Conservation (phyloP, 2,329 filamentous ascomycete genomes). For the Fusarium sp. region DNA sequence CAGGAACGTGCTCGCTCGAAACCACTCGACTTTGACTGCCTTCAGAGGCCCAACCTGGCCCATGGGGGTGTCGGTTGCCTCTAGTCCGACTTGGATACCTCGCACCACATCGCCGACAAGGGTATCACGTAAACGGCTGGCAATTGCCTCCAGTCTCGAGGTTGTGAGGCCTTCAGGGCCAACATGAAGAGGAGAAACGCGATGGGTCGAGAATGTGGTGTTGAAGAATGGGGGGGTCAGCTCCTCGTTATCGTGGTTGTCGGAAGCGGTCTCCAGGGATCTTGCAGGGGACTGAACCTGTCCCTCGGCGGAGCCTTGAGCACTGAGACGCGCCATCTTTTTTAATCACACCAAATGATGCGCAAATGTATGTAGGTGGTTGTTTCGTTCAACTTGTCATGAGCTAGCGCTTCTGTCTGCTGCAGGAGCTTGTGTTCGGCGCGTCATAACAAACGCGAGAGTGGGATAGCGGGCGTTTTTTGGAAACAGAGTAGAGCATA, state of each 20-base stretch:
- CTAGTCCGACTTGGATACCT: constrained; percentile 62
- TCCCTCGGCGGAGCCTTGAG: constrained; percentile 28
- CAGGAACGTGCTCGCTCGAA: constrained; percentile 47
- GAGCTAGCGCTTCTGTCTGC: background rate
- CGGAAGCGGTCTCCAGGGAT: constrained; percentile 22
- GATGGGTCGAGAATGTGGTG: constrained; percentile 65
- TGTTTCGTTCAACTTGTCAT: background rate
- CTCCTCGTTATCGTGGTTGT: constrained; percentile 16
- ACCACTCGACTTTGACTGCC: constrained; percentile 58
- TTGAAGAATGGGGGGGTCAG: constrained; percentile 60
- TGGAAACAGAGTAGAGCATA: background rate
- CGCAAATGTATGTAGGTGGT: background rate
- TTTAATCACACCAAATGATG: background rate
- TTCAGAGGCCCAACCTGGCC: constrained; percentile 55
- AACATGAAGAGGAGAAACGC: constrained; percentile 62
- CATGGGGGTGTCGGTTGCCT: constrained; percentile 51
- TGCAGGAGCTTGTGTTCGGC: background rate
- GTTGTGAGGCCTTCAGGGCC: constrained; percentile 52
- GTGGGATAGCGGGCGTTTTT: background rate
- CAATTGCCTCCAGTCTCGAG: constrained; percentile 53
- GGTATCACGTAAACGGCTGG: constrained; percentile 60
- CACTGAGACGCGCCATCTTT: constrained; percentile 39
- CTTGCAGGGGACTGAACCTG: constrained; percentile 31
- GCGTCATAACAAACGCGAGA: background rate
- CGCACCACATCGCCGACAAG: constrained; percentile 67